Conservation (phyloP, 257 asterid species). For the Nicotiana paniculata region DNA sequence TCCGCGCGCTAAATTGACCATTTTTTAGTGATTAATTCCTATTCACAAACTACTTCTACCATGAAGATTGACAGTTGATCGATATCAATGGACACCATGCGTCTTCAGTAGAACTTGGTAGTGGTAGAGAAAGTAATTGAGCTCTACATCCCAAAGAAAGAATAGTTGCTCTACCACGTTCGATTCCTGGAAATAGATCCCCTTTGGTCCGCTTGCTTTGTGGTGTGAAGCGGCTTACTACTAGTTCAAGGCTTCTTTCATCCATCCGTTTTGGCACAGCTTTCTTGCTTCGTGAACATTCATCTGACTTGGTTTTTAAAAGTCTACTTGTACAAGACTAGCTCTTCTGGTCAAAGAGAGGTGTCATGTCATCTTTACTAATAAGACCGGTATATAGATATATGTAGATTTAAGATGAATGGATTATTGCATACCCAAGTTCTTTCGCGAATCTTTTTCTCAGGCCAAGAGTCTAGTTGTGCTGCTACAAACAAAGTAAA, state of each 20-base stretch:
- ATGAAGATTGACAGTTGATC: too few relatives aligned
- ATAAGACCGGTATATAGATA: neutral
- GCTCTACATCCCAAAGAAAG: constrained; percentile 8
- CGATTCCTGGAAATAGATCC: neutral
- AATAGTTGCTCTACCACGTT: neutral
- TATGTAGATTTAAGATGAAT: neutral
- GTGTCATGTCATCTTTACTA: neutral
- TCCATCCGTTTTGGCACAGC: constrained; percentile 33
- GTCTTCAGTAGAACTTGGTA: neutral
- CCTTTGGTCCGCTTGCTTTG: neutral
- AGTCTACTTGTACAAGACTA: neutral
- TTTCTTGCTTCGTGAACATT: constrained; percentile 37
- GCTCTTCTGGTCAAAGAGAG: neutral
- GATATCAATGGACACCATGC: neutral
- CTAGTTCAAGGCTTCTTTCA: constrained; percentile 36
- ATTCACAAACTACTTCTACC: too few relatives aligned
- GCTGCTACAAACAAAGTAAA: constrained; percentile 65
- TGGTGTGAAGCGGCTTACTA: constrained; percentile 21
- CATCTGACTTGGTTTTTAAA: constrained; percentile 16
- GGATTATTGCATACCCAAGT: constrained; percentile 42
- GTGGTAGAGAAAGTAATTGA: neutral
- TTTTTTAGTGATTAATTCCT: too few relatives aligned
- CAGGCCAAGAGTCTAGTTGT: constrained; percentile 80
- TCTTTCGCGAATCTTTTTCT: constrained; percentile 74
- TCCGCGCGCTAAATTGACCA: too few relatives aligned